These are phyloP conservation scores for Thalia dealbata DNA, from an alignment of 176 grass and related monocot genomes.

Conservation along the genomic window DNA sequence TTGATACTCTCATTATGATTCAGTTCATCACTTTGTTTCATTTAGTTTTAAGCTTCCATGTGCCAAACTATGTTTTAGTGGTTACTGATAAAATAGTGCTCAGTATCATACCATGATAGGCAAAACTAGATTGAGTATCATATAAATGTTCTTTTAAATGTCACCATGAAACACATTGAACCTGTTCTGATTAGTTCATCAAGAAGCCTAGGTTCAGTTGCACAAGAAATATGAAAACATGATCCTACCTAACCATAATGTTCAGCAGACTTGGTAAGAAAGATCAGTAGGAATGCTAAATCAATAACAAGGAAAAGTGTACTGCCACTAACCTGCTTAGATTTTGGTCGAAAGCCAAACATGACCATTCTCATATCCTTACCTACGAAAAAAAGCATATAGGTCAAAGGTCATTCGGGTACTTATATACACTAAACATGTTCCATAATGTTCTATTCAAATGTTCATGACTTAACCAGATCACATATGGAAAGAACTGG, in stretches of 20 bases:
- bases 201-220: constrained; percentile 12
- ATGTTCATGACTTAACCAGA: neutral
- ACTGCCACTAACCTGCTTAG: constrained; percentile 54
- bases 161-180: too few relatives aligned
- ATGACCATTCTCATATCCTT: constrained; percentile 92
- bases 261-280: neutral
- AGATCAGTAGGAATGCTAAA: constrained; percentile 9
- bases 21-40: neutral
- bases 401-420: neutral
- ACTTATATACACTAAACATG: neutral
- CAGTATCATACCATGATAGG: neutral
- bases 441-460: neutral
- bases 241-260: neutral
- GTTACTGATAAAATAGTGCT: neutral
- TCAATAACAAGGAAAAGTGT: neutral
- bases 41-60: neutral
- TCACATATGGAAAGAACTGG: neutral
- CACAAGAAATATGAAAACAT: neutral
- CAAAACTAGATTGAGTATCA: neutral
- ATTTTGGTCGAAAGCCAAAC: constrained; percentile 70
- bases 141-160: too few relatives aligned
- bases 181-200: too few relatives aligned
- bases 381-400: constrained; percentile 33
- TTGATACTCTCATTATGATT: neutral
- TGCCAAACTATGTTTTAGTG: neutral